Percentiles rank a stretch among this genome's conserved stretches.
Conservation (phyloP, 148 eudicot species). For the Cornus suecica region DNA sequence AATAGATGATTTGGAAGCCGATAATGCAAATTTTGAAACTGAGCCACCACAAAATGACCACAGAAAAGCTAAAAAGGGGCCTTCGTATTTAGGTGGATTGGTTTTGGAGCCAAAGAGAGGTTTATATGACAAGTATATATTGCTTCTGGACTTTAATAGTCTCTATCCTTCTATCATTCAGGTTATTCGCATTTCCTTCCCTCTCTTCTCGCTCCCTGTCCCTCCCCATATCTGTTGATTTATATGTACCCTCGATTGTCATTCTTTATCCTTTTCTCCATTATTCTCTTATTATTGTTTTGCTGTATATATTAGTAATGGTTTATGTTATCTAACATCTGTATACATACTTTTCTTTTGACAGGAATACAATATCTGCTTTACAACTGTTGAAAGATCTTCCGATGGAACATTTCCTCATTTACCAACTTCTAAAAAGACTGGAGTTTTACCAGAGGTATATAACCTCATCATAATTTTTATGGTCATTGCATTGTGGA, state of each 20-base stretch:
- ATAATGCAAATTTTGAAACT: slow-evolving; percentile 43
- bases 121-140: slow-evolving; percentile 84
- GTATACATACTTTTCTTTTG: slow-evolving; percentile 2
- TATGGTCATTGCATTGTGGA: not conserved
- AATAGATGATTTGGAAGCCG: slow-evolving; percentile 34
- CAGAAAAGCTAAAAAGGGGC: slow-evolving; percentile 76
- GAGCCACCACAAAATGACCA: slow-evolving; percentile 45
- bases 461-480: not conserved
- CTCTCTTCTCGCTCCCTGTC: not conserved
- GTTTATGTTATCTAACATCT: not conserved
- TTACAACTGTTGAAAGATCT: slow-evolving; percentile 89
- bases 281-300: no score
- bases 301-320: not conserved
- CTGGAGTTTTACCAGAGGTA: slow-evolving; percentile 97
- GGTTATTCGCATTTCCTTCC: slow-evolving; percentile 35
- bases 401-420: slow-evolving; percentile 55
- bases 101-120: slow-evolving; percentile 99
- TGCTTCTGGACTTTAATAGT: slow-evolving; percentile 98
- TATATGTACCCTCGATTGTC: not conserved
- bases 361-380: slow-evolving; percentile 97
- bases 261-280: not conserved
- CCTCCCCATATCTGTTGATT: not conserved
- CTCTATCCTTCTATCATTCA: slow-evolving; percentile 99
- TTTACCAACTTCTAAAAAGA: slow-evolving; percentile 64
- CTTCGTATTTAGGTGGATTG: slow-evolving; percentile 90